phyloP scores from a whole-genome alignment of 306 rosid species.

The Gynostemma pentaphyllum region DNA sequence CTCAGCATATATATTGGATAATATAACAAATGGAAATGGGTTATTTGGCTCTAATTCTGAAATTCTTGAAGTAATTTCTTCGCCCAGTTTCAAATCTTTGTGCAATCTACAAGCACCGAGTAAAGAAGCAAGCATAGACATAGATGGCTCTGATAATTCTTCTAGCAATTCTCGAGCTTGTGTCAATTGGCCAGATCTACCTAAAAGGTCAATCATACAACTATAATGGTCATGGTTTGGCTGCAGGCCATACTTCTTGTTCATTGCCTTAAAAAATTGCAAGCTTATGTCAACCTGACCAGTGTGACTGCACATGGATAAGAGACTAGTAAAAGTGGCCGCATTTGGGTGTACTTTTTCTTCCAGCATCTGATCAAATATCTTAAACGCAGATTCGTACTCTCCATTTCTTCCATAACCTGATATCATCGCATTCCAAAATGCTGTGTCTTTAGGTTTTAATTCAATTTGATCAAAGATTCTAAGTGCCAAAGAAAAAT shows the following conservation, averaged over 20 bases:
- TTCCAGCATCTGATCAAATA: conserved; percentile 37
- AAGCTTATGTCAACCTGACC: conserved; percentile 60
- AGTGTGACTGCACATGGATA: conserved; percentile 60
- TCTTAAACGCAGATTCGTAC: conserved; percentile 32
- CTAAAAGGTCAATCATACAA: conserved; percentile 58
- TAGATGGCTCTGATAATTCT: conserved; percentile 43
- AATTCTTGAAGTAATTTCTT: conserved; percentile 46
- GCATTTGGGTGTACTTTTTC: conserved; percentile 43
- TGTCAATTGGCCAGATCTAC: conserved; percentile 49
- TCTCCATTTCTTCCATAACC: conserved; percentile 73
- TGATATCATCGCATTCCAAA: conserved; percentile 69
- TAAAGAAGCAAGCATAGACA: conserved; percentile 50
- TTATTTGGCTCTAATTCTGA: conserved; percentile 48
- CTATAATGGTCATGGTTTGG: conserved; percentile 50
- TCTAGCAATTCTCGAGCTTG: conserved; percentile 36
- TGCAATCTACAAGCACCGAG: conserved; percentile 51
- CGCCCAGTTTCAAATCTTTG: conserved; percentile 42
- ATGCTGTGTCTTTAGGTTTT: conserved; percentile 50
- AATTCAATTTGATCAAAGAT: conserved; percentile 37
- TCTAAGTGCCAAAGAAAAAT: conserved; percentile 31
- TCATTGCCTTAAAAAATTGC: conserved; percentile 46
- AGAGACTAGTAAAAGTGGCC: conserved; percentile 49
- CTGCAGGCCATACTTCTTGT: conserved; percentile 30
- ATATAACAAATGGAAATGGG: conserved; percentile 43
- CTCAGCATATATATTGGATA: conserved; percentile 59